Conservation (phyloP, 2,329 filamentous ascomycete species). For the Aspergillus versicolor region DNA sequence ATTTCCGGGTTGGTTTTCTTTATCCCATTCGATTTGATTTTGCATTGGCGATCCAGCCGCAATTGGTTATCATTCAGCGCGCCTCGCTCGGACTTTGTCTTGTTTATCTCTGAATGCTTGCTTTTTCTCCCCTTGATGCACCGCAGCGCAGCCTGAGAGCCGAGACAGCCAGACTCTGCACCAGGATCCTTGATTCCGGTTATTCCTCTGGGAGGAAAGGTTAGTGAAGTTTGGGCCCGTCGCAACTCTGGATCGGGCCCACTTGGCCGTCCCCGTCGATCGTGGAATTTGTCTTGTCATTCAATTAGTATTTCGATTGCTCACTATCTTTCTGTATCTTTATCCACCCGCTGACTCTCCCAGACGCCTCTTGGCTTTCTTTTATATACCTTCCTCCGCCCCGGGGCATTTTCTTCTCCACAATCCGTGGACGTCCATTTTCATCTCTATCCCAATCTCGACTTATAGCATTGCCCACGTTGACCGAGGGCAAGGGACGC, state of each 20-base stretch:
- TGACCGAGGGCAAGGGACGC: conserved; percentile 7
- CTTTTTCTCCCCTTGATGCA: not conserved
- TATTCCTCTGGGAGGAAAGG: not conserved
- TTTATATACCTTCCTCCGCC: conserved; percentile 21
- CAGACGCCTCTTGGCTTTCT: conserved; percentile 14
- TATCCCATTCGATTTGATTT: conserved; percentile 13
- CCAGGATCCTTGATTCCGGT: not conserved
- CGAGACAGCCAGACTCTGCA: not conserved
- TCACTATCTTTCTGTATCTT: conserved; percentile 11
- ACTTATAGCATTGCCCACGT: not conserved
- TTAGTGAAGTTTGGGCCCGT: not conserved
- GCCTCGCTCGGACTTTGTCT: conserved; percentile 12
- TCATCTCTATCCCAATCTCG: not conserved
- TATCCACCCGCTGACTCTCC: conserved; percentile 15
- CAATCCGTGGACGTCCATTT: conserved; percentile 21
- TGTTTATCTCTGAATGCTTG: not conserved
- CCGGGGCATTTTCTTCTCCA: conserved; percentile 24
- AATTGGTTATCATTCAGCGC: conserved; percentile 10
- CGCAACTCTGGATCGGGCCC: conserved; percentile 4
- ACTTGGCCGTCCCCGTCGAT: conserved; percentile 9
- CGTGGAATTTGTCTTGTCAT: not conserved
- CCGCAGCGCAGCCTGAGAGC: not conserved
- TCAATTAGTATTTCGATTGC: conserved; percentile 9
- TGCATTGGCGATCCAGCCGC: not conserved
- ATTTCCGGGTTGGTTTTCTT: conserved; percentile 5